phyloP scores from a whole-genome alignment of 164 flowering plant genomes.

The Nymphaea colorata region DNA sequence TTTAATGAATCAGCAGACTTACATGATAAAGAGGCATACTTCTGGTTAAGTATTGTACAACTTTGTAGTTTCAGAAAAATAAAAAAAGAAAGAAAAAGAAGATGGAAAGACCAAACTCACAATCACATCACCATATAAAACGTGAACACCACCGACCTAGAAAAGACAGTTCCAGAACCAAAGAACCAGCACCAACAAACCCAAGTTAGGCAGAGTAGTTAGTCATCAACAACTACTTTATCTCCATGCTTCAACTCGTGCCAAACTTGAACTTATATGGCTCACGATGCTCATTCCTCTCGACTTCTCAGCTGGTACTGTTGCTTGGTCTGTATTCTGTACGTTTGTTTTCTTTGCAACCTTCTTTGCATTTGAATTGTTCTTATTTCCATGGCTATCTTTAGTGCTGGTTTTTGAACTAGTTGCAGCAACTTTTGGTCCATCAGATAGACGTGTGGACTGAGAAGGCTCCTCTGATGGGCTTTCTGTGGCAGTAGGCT shows the following conservation, averaged over 20 bases:
- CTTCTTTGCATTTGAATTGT: constrained; percentile 15
- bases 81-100: not conserved
- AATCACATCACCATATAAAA: not conserved
- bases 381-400: constrained; percentile 15
- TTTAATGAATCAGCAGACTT: not conserved
- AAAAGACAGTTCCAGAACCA: not conserved
- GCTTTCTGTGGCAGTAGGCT: constrained; percentile 6
- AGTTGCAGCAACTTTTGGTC: constrained; percentile 4
- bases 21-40: too few relatives aligned
- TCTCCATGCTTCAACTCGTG: constrained; percentile 69
- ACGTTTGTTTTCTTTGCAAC: constrained; percentile 14
- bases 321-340: constrained; percentile 11
- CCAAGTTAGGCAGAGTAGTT: not conserved
- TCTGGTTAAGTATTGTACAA: not conserved
- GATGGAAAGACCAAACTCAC: not conserved
- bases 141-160: not conserved
- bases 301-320: constrained; percentile 22
- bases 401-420: constrained; percentile 7
- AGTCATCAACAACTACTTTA: constrained; percentile 11
- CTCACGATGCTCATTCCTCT: constrained; percentile 38
- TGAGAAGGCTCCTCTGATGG: constrained; percentile 13
- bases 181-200: not conserved
- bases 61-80: not conserved
- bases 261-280: constrained; percentile 36
- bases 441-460: constrained; percentile 4